Evolutionary conservation across 73 alveolate genomes (phyloP).

Genomic region (Blepharisma stoltei): DNA sequence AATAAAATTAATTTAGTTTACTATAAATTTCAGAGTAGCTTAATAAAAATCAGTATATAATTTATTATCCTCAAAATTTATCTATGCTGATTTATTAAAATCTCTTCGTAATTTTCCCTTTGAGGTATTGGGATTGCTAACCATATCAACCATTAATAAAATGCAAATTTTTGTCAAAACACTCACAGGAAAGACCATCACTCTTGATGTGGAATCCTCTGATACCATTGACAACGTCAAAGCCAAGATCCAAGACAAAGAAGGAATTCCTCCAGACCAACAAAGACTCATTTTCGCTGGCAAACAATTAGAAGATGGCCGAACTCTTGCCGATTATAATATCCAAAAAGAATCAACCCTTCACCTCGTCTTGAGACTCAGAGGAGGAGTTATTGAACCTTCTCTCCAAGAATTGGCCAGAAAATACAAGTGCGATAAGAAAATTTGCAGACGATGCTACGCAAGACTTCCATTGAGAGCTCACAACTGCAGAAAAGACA

Average conservation of each 20-base stretch:
- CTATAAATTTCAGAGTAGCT: too few species aligned
- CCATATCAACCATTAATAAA: slow-evolving; percentile 6
- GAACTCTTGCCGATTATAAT: slow-evolving; percentile 56
- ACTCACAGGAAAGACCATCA: slow-evolving; percentile 61
- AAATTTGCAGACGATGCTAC: slow-evolving; percentile 56
- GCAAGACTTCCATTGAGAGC: slow-evolving; percentile 25
- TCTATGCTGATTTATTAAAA: too few species aligned
- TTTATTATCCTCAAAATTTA: too few species aligned
- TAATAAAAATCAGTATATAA: too few species aligned
- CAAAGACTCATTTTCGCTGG: slow-evolving; percentile 60
- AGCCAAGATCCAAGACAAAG: slow-evolving; percentile 62
- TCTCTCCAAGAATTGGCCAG: slow-evolving; percentile 49
- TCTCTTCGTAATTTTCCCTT: too few species aligned
- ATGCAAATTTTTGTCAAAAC: slow-evolving; percentile 54
- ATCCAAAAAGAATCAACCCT: slow-evolving; percentile 63
- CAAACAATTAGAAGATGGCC: slow-evolving; percentile 58
- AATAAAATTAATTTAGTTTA: too few species aligned
- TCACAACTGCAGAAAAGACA: too few species aligned
- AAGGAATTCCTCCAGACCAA: slow-evolving; percentile 64
- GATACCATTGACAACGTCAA: slow-evolving; percentile 58
- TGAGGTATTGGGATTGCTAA: too few species aligned
- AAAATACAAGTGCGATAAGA: slow-evolving; percentile 50
- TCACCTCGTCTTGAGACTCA: slow-evolving; percentile 56
- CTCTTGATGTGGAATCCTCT: slow-evolving; percentile 54
- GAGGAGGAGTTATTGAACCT: slow-evolving; percentile 67